Percentiles rank a stretch among this genome's conserved stretches.
Conservation (phyloP, 2,329 filamentous ascomycete species). For the Aureobasidium sp. region DNA sequence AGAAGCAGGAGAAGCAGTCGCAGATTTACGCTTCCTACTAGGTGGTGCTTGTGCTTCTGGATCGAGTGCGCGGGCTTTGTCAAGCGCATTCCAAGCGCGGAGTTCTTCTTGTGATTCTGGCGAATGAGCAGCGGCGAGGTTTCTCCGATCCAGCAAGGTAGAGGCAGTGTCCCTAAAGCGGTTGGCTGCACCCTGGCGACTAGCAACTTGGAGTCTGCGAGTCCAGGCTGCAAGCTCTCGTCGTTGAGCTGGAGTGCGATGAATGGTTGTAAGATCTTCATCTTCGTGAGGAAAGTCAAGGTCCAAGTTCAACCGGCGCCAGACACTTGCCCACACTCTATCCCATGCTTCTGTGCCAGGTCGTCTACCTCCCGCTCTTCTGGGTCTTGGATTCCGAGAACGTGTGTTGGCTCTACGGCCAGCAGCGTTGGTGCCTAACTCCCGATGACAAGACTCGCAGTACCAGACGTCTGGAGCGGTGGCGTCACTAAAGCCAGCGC, state of each 20-base stretch:
- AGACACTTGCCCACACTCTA: conserved; percentile 82
- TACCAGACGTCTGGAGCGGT: conserved; percentile 60
- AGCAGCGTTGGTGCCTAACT: conserved; percentile 30
- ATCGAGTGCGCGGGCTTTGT: conserved; percentile 69
- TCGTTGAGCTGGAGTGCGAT: conserved; percentile 49
- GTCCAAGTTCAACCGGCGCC: conserved; percentile 69
- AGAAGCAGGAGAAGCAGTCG: conserved; percentile 64
- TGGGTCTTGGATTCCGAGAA: conserved; percentile 6
- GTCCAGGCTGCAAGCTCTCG: conserved; percentile 68
- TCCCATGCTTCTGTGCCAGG: conserved; percentile 50
- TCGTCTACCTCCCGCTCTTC: conserved; percentile 18
- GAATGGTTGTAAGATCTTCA: conserved; percentile 39
- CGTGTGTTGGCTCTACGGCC: not conserved
- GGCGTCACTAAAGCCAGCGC: conserved; percentile 63
- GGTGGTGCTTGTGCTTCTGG: conserved; percentile 35
- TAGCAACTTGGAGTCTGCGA: conserved; percentile 73
- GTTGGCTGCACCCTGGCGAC: conserved; percentile 66
- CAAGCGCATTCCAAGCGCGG: conserved; percentile 83
- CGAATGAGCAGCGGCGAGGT: conserved; percentile 29
- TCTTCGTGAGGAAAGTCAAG: conserved; percentile 81
- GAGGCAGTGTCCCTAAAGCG: conserved; percentile 47
- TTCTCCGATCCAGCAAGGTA: conserved; percentile 44
- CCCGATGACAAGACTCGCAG: conserved; percentile 69
- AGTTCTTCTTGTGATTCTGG: conserved; percentile 64
- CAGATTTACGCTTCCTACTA: conserved; percentile 69